Base-by-base conservation (phyloP, 1,284 basidiomycete genomes). In the Pisolithus thermaeus region DNA sequence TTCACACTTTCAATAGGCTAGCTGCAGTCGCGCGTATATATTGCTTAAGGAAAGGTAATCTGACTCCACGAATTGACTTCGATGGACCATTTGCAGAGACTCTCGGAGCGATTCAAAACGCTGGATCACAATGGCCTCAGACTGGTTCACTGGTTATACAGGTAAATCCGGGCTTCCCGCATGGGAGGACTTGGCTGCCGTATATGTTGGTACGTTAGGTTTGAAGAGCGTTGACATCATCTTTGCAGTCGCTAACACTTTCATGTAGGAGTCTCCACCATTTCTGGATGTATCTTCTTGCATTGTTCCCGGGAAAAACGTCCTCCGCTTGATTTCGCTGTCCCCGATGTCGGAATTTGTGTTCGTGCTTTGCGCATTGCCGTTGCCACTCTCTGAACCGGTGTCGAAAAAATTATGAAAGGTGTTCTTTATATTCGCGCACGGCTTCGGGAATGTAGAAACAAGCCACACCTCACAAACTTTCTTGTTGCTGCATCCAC, bases 301-400 rank as follows among this genome's bases (percentile, higher is more conserved):
- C 14, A 35, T 66, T 3, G 53, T n/a, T 12, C 65, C 62, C 1
- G 64, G 67, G 8, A 65, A 51, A 42, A 66, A 69, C 52, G 55
- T 56, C 0, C 58, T 66, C 27, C 62, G 67, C 18, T 64, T 66
- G 38, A 68, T 66, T 9, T 66, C 67, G 8, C 46, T 66, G 2
- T 58, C 59, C 0, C 64, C 69, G 49, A 53, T 69, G 5, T 69
- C 64, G 23, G 52, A 55, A 22, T 68, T 62, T 51, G 45, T 46
- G 1, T 66, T 66, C 38, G 50, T 62, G 7, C 59, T 69, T 39
- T 53, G 52, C 11, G 65, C 59, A 1, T 65, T 59, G 16, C 45
- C 56, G 4, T 55, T 52, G 14, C 52, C 53, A 9, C 57, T 51
- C 0, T 55, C 58, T 22, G 62, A 68, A 8, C 8, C 20, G 9